Evolutionary conservation across 164 flowering plant genomes (phyloP), one percentile per base, ranked within the genome.

Genomic region (Annona squamosa): DNA sequence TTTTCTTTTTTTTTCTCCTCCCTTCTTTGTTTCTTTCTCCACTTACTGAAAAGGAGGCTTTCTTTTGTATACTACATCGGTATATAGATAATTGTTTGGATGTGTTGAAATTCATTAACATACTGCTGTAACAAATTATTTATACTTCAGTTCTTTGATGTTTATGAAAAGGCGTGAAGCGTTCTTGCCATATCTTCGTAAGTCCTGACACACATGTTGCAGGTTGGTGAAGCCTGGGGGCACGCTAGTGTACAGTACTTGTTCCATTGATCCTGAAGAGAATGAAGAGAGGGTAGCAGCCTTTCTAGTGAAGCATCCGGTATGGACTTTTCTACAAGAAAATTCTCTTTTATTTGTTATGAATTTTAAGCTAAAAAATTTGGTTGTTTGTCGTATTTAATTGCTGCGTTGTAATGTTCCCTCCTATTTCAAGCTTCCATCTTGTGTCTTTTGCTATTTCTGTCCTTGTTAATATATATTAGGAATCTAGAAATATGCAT

Each of bases 201-300:
- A 26, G 37, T 26, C n/a, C 12, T 44, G 68, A 13, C 44, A 10
- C 43, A 9, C 9, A 2, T 66, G 68, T 41, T 26, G 52, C 46
- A 94, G 97, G 81, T 84, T 94, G 84, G 97, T 91, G 2, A 90
- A 87, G 83, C 87, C 90, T 46, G 93, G 92, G 69, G 98, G 98
- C 44, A 79, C 91, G 37, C 82, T 94, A 46, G 85, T 94, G 65
- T 94, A 94, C 76, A 92, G 98, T 78, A 92, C 97, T 46, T 94
- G 98, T 81, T 92, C 98, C 48, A 90, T 94, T 76, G 97, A 94
- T 82, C 95, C 93, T n/a, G 89, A 81, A 74, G 97, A 94, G 75
- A 94, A 94, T 74, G 93, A 91, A 72, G 93, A 90, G 76, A 82
- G 98, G 77, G 86, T 94, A 41, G 83, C 81, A 48, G 90, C 94